Evolutionary conservation across 208 protist genomes (phyloP), one percentile per base, ranked within the genome.

Genomic region (Trypanosoma lewisi): DNA sequence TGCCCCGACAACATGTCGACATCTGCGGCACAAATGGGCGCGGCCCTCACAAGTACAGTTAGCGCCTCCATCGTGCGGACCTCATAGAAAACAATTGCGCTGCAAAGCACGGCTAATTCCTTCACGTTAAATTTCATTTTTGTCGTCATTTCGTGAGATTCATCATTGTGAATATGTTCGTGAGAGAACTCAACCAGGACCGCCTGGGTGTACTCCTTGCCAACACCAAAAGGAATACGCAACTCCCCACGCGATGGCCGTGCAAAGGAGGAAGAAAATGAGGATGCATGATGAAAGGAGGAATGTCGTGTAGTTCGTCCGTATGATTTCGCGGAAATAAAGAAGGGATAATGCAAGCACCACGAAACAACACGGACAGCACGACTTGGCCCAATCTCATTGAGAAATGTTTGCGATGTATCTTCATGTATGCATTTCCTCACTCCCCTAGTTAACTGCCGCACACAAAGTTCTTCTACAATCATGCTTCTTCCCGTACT

Each of bases 1-100:
- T 77, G 66, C 0, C 83, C 86, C 16, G 65, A 67, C n/a, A 92
- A 59, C n/a, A 70, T 54, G 21, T 82, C 68, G 9, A 73, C 73
- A 3, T 73, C 66, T 42, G 60, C 51, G 17, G 67, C 60, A 42
- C 75, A 88, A 25, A 73, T 62, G 30, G 82, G 81, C 0, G 82
- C 81, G 4, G 80, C 77, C 19, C 54, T 51, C 0, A 80, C 65
- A 57, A 92, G 75, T 41, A 88, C 67, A 14, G 73, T 33, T 1
- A 85, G 55, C 23, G 84, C 75, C 14, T 63, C 64, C 2, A 58
- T 51, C 21, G 78, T 82, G 34, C 62, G 64, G 17, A 87, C 69
- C 48, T 91, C 79, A 65, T 85, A 91, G 67, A 79, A 87, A 1
- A 91, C 65, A 59, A 91, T 67, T 2, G 84, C 78, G 9, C 73